phyloP scores from a whole-genome alignment of 768 basidiomycete species.

The Termitomyces sp. region DNA sequence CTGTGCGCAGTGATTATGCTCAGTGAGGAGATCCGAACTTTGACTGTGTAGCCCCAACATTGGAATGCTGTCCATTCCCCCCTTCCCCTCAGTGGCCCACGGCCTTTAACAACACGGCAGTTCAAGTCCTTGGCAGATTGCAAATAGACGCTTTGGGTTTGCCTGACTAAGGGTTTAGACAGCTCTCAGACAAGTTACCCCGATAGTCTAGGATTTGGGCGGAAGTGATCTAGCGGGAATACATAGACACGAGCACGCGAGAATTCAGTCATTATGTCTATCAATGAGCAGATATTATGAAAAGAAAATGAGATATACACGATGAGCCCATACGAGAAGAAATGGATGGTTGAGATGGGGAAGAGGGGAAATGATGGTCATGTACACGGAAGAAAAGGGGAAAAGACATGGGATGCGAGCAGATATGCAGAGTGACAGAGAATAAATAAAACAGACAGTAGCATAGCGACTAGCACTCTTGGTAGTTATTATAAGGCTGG shows the following conservation, averaged over 20 bases:
- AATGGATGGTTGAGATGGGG: slow-evolving; percentile 1
- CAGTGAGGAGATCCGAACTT: neutral
- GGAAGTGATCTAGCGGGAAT: slow-evolving; percentile 7
- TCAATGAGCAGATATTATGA: slow-evolving; percentile 3
- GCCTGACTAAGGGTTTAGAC: slow-evolving; percentile 4
- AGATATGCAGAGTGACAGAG: slow-evolving; percentile 17
- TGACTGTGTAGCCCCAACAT: slow-evolving; percentile 38
- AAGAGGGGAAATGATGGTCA: slow-evolving; percentile 1
- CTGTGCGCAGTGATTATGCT: slow-evolving; percentile 19
- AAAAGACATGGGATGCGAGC: slow-evolving; percentile 21
- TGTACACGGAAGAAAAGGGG: neutral
- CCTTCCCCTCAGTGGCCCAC: slow-evolving; percentile 45
- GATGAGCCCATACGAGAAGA: slow-evolving; percentile 7
- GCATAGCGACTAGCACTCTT: slow-evolving; percentile 56
- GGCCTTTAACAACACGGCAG: slow-evolving; percentile 66
- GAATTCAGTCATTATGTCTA: slow-evolving; percentile 5
- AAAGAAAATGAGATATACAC: too few relatives aligned
- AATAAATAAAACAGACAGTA: slow-evolving; percentile 25
- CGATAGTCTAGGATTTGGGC: neutral
- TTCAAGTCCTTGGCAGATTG: slow-evolving; percentile 42
- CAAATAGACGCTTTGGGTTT: slow-evolving; percentile 7
- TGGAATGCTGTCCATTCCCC: slow-evolving; percentile 49
- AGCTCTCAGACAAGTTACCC: neutral
- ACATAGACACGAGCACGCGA: neutral
- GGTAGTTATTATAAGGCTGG: slow-evolving; percentile 53